Evolutionary conservation across 2,329 filamentous ascomycete species (phyloP).

Genomic region (Rutstroemia sydowiana): DNA sequence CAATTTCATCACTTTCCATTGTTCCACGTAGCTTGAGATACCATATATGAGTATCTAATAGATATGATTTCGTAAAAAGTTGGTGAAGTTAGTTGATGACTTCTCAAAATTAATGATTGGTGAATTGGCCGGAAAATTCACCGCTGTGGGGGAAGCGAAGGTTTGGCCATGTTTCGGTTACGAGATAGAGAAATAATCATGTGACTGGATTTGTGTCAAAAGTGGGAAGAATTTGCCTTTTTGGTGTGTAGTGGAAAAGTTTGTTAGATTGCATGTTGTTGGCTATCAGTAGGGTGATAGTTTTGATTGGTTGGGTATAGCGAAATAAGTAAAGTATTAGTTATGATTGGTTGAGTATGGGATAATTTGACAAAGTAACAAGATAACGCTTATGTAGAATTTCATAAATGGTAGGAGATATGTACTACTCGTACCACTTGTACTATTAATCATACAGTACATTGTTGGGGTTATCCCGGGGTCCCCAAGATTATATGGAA

Average conservation of each 20-base stretch:
- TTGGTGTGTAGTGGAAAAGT: not conserved
- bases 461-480: too few species aligned
- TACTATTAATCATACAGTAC: too few species aligned
- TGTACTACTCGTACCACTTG: too few species aligned
- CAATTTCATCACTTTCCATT: not conserved
- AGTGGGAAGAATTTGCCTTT: not conserved
- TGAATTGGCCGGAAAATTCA: conserved; percentile 16
- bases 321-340: too few species aligned
- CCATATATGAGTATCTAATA: too few species aligned
- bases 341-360: too few species aligned
- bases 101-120: conserved; percentile 12
- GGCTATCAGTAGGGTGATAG: not conserved
- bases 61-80: not conserved
- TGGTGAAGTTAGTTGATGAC: not conserved
- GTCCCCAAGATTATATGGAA: too few species aligned
- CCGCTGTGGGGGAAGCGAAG: conserved; percentile 10
- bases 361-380: too few species aligned
- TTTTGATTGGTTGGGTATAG: too few species aligned
- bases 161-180: not conserved
- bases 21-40: not conserved
- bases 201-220: not conserved
- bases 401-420: too few species aligned
- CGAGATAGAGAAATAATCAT: not conserved
- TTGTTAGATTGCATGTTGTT: not conserved
- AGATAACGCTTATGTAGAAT: too few species aligned